These are phyloP conservation scores for Persicaria tinctoria DNA, from an alignment of 148 eudicot genomes.

Conservation along the genomic window DNA sequence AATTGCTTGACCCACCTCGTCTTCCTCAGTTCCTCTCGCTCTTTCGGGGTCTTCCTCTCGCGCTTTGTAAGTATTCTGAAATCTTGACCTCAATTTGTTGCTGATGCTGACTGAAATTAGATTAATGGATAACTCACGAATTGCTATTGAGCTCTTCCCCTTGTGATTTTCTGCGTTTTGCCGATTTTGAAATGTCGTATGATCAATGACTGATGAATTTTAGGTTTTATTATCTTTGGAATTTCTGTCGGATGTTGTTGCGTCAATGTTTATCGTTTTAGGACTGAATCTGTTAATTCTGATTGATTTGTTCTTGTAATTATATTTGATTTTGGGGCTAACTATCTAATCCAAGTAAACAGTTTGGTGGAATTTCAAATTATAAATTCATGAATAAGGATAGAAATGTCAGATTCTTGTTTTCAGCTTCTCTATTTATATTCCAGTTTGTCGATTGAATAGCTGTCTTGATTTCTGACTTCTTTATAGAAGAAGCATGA, in stretches of 20 bases:
- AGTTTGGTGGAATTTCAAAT: background rate
- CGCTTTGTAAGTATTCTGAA: background rate
- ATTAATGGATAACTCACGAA: background rate
- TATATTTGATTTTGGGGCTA: background rate
- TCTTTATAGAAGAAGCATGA: background rate
- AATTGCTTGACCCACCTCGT: background rate
- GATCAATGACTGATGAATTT: background rate
- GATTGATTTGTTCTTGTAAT: background rate
- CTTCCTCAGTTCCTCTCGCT: background rate
- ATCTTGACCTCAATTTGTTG: background rate
- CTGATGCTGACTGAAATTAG: background rate
- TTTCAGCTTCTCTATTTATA: background rate
- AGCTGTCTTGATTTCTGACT: background rate
- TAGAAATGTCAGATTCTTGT: background rate
- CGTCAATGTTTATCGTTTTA: background rate
- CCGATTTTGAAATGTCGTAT: background rate
- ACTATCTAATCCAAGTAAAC: background rate
- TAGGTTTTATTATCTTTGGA: background rate
- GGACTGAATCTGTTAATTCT: background rate
- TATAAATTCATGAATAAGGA: background rate
- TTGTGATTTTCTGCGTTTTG: background rate
- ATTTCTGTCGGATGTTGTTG: background rate
- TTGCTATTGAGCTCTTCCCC: background rate
- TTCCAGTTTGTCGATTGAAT: background rate
- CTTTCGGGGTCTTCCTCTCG: background rate